phyloP scores from a whole-genome alignment of 2,329 filamentous ascomycete genomes.

The Fusarium brevicatenulatum region DNA sequence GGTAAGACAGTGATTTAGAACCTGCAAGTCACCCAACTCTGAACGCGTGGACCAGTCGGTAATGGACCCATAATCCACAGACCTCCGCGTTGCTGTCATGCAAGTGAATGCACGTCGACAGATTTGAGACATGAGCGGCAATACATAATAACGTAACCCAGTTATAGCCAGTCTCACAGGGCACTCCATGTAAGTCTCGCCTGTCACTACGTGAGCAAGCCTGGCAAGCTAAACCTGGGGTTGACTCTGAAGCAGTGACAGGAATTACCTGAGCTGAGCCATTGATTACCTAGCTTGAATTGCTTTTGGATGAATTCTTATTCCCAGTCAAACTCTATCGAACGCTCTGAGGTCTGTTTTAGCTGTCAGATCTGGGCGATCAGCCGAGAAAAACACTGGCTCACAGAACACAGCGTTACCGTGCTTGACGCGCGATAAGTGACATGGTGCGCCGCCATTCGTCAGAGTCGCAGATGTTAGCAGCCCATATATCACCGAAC shows the following conservation, averaged over 20 bases:
- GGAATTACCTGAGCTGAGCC: not conserved
- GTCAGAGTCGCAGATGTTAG: conserved; percentile 22
- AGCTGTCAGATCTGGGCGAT: not conserved
- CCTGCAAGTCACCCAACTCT: not conserved
- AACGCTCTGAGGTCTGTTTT: not conserved
- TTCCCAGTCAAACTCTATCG: not conserved
- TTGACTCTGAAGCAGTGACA: not conserved
- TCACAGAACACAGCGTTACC: conserved; percentile 3
- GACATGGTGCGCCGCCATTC: conserved; percentile 39
- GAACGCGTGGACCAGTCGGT: not conserved
- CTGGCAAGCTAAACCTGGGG: not conserved
- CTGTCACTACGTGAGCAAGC: not conserved
- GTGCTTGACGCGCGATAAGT: conserved; percentile 35
- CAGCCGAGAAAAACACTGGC: conserved; percentile 3
- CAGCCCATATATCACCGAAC: conserved; percentile 17
- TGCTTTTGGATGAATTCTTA: not conserved
- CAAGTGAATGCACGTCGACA: conserved; percentile 15
- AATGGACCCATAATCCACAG: conserved; percentile 22
- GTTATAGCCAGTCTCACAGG: conserved; percentile 14
- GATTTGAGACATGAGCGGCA: conserved; percentile 6
- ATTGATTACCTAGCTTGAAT: not conserved
- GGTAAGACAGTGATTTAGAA: not conserved
- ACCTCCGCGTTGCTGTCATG: not conserved
- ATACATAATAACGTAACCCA: conserved; percentile 3
- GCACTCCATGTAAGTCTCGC: conserved; percentile 16